A percentile compares a stretch with the other conserved stretches of the same genome.
Conservation (phyloP, 257 asterid species). For the Ehretia macrophylla region DNA sequence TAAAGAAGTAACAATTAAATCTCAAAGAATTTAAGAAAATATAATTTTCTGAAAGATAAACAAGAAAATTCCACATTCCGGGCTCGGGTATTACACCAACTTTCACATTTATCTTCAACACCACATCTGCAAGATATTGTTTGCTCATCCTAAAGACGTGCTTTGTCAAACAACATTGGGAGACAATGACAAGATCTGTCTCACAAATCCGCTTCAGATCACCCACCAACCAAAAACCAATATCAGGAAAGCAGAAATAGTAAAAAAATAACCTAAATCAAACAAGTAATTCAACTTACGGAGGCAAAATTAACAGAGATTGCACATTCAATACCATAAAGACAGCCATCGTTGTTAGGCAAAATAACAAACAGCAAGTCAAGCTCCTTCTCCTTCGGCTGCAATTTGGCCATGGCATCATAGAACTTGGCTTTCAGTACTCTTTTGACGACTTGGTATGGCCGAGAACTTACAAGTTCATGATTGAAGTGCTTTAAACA, state of each 20-base stretch:
- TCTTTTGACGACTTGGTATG: conserved; percentile 86
- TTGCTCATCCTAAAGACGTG: conserved; percentile 75
- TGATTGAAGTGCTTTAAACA: conserved; percentile 60
- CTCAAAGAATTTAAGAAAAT: too few relatives aligned
- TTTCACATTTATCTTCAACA: conserved; percentile 85
- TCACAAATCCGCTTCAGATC: conserved; percentile 90
- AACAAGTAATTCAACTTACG: too few relatives aligned
- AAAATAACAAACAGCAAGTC: conserved; percentile 82
- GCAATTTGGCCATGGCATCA: conserved; percentile 61
- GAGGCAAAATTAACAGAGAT: too few relatives aligned
- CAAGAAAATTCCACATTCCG: too few relatives aligned
- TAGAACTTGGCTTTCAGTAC: conserved; percentile 65
- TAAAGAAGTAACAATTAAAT: too few relatives aligned
- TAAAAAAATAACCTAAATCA: too few relatives aligned
- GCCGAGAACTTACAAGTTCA: conserved; percentile 54
- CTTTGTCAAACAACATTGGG: conserved; percentile 94
- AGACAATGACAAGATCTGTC: conserved; percentile 89
- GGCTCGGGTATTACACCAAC: too few relatives aligned
- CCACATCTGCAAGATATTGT: conserved; percentile 88
- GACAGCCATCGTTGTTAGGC: conserved; percentile 93
- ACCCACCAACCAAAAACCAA: conserved; percentile 35
- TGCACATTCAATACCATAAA: conserved; percentile 53
- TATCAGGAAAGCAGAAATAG: background rate
- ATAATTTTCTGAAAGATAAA: too few relatives aligned
- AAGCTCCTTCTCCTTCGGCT: conserved; percentile 62